These are phyloP conservation scores for Penicillium fuscoglaucum DNA, from an alignment of 2,329 filamentous ascomycete species.

Conservation along the genomic window DNA sequence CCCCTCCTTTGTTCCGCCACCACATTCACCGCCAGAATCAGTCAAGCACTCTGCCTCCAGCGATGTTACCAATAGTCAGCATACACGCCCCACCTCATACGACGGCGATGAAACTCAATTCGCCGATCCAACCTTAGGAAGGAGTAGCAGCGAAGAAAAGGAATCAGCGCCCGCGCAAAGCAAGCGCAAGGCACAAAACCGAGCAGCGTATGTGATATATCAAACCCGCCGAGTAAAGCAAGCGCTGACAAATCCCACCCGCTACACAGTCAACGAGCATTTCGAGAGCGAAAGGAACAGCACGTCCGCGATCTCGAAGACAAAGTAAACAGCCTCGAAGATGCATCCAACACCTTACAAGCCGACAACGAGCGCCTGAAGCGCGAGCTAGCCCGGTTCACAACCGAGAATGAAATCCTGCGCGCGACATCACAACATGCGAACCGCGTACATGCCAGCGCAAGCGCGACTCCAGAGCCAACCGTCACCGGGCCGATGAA, in stretches of 20 bases:
- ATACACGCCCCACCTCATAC: constrained; percentile 29
- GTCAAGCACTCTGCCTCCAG: constrained; percentile 37
- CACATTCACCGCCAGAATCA: constrained; percentile 40
- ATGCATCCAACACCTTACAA: constrained; percentile 68
- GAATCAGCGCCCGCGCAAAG: constrained; percentile 55
- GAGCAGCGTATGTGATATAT: constrained; percentile 63
- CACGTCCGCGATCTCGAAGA: constrained; percentile 91
- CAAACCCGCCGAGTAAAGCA: neutral
- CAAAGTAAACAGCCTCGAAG: constrained; percentile 76
- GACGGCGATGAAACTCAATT: constrained; percentile 32
- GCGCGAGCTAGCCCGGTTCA: constrained; percentile 76
- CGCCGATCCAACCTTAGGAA: constrained; percentile 32
- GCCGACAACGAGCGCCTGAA: constrained; percentile 86
- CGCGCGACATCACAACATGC: constrained; percentile 66
- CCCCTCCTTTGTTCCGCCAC: constrained; percentile 33
- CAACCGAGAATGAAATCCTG: constrained; percentile 90
- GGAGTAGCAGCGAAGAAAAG: constrained; percentile 57
- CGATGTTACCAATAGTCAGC: constrained; percentile 22
- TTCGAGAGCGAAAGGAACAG: constrained; percentile 91
- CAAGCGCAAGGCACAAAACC: constrained; percentile 69
- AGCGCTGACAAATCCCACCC: neutral
- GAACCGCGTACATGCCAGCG: constrained; percentile 45
- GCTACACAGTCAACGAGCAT: constrained; percentile 76
- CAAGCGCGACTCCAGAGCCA: constrained; percentile 36
- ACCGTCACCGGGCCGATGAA: constrained; percentile 66